Evolutionary conservation across 441 rosid genomes (phyloP).

Genomic region (Kokia cookei): DNA sequence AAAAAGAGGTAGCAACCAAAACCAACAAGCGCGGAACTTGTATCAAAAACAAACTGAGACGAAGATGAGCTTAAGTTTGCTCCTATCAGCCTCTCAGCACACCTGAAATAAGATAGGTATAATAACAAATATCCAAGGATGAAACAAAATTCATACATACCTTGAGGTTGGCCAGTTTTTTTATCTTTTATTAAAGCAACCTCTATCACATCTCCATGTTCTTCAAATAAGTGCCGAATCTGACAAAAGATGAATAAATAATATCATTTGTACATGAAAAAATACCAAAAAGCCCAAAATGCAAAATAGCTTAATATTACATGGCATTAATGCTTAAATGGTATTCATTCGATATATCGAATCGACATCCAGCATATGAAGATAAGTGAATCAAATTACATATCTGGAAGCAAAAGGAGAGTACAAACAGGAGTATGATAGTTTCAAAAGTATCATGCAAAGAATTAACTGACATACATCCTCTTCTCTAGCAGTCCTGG

Average conservation of each 20-base stretch:
- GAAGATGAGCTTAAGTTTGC: constrained; percentile 83
- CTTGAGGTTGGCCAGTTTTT: constrained; percentile 97
- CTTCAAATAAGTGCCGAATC: constrained; percentile 88
- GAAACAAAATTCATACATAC: constrained; percentile 48
- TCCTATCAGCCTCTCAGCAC: constrained; percentile 90
- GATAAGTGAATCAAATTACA: neutral
- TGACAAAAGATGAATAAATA: constrained; percentile 21
- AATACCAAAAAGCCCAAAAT: constrained; percentile 1
- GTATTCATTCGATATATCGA: neutral
- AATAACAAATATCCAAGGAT: constrained; percentile 33
- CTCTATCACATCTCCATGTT: constrained; percentile 88
- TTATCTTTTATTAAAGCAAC: constrained; percentile 97
- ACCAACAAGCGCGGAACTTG: constrained; percentile 65
- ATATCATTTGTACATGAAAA: neutral
- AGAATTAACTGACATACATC: constrained; percentile 58
- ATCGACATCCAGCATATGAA: neutral
- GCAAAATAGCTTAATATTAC: neutral
- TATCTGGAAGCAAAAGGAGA: neutral
- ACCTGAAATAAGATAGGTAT: constrained; percentile 69
- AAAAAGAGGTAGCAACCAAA: constrained; percentile 47
- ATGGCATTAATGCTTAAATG: neutral
- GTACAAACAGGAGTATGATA: neutral
- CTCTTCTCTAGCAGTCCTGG: constrained; percentile 76
- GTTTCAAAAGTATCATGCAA: neutral
- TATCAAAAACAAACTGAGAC: constrained; percentile 73